A percentile compares a stretch with the other conserved stretches of the same genome.
Evolutionary conservation across 1,284 basidiomycete genomes (phyloP).

Genomic region (Neolentinus lepideus): DNA sequence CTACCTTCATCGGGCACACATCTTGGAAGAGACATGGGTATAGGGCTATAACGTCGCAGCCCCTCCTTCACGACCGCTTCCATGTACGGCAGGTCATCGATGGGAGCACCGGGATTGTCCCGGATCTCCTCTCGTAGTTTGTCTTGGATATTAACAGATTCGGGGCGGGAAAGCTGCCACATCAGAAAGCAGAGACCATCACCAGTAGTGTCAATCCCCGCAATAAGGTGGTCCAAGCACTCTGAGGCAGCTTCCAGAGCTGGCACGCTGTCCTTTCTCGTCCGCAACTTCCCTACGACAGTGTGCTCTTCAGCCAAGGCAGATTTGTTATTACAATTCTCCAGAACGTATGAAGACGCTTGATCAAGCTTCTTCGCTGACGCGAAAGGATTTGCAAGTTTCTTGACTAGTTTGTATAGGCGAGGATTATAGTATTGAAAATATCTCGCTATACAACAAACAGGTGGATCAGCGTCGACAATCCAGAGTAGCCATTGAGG

Average conservation of each 20-base stretch:
- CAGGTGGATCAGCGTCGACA: background rate
- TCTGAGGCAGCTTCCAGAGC: slow-evolving; percentile 12
- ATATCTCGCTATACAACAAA: background rate
- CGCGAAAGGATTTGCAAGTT: slow-evolving; percentile 6
- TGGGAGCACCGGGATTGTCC: slow-evolving; percentile 2
- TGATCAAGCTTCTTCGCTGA: slow-evolving; percentile 4
- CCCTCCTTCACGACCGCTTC: slow-evolving; percentile 6
- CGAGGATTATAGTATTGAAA: background rate
- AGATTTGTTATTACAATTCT: slow-evolving; percentile 1
- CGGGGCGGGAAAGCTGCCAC: slow-evolving; percentile 16
- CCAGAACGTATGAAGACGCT: slow-evolving; percentile 10
- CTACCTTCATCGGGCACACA: background rate
- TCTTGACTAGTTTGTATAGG: slow-evolving; percentile 1
- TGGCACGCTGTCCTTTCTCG: slow-evolving; percentile 6
- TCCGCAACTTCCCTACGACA: slow-evolving; percentile 13
- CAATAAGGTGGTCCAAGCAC: slow-evolving; percentile 18
- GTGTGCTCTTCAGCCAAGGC: slow-evolving; percentile 9
- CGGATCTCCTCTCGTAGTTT: slow-evolving; percentile 15
- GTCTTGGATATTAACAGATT: slow-evolving; percentile 9
- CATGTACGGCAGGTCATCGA: slow-evolving; percentile 5
- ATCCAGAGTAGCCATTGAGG: background rate
- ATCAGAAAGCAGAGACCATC: slow-evolving; percentile 19
- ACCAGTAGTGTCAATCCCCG: slow-evolving; percentile 20
- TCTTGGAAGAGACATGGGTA: slow-evolving; percentile 1
- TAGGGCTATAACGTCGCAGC: slow-evolving; percentile 2